Percentiles rank a stretch among this genome's conserved stretches.
Evolutionary conservation across 2,329 filamentous ascomycete species (phyloP).

Genomic region (Cladosporium sp.): DNA sequence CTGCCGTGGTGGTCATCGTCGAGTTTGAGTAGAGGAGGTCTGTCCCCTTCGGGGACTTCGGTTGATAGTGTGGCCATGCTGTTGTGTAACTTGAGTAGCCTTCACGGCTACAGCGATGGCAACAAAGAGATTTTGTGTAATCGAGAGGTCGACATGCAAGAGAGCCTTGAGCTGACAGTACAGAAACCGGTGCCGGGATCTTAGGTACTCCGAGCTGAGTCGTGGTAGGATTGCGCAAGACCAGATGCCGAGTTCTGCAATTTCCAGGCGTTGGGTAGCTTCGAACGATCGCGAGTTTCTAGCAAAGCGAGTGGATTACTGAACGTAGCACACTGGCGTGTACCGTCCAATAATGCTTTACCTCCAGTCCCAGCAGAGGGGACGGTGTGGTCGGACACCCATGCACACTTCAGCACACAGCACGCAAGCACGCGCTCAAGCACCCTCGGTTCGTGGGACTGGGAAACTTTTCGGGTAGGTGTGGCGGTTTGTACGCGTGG

Average conservation of each 20-base stretch:
- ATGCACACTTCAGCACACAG: background rate
- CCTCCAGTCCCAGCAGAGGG: background rate
- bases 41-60: slow-evolving; percentile 19
- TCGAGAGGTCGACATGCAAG: background rate
- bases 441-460: background rate
- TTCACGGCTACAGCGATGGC: background rate
- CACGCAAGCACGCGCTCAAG: background rate
- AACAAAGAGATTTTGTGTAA: background rate
- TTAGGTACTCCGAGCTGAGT: background rate
- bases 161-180: background rate
- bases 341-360: background rate
- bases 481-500: slow-evolving; percentile 7
- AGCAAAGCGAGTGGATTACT: background rate
- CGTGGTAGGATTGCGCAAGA: slow-evolving; percentile 4
- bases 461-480: background rate
- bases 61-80: slow-evolving; percentile 17
- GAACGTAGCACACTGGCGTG: background rate
- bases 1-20: slow-evolving; percentile 40
- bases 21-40: slow-evolving; percentile 18
- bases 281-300: background rate
- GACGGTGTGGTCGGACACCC: background rate
- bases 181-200: background rate
- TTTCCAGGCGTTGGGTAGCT: slow-evolving; percentile 2
- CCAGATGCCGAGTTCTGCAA: slow-evolving; percentile 4
- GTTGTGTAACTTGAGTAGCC: background rate